Conservation (phyloP, 2,329 filamentous ascomycete genomes). For the Sporothrix inflata region DNA sequence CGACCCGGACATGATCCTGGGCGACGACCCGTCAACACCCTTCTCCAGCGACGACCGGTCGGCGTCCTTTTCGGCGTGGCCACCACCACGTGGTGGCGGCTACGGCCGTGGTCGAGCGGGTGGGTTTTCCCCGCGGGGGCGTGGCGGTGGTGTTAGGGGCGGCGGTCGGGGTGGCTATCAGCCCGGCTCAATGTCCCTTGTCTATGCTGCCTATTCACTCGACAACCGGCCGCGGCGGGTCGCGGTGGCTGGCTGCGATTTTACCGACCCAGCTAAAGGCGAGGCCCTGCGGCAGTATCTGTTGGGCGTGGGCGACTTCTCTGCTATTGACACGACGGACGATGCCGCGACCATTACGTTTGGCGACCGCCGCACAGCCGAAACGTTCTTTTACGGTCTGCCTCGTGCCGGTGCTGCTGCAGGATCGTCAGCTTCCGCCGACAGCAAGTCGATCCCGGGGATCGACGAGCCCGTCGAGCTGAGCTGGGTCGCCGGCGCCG, state of each 20-base stretch:
- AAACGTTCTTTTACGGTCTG: slow-evolving; percentile 67
- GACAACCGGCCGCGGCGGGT: slow-evolving; percentile 76
- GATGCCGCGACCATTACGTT: slow-evolving; percentile 61
- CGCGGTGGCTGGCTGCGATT: slow-evolving; percentile 65
- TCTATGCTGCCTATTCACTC: slow-evolving; percentile 67
- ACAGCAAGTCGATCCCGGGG: slow-evolving; percentile 62
- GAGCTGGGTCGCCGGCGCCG: slow-evolving; percentile 56
- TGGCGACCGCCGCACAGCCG: slow-evolving; percentile 70
- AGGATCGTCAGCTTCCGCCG: not conserved
- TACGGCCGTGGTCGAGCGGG: slow-evolving; percentile 39
- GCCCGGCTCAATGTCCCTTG: slow-evolving; percentile 52
- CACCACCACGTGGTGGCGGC: slow-evolving; percentile 39
- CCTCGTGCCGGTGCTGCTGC: not conserved
- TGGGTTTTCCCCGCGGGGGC: slow-evolving; percentile 33
- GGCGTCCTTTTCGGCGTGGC: slow-evolving; percentile 41
- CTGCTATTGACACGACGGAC: slow-evolving; percentile 56
- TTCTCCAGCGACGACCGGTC: slow-evolving; percentile 39
- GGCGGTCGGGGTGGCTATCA: slow-evolving; percentile 47
- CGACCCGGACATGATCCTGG: slow-evolving; percentile 54
- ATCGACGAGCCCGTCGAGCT: slow-evolving; percentile 66
- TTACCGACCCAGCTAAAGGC: slow-evolving; percentile 64
- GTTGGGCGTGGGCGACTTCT: slow-evolving; percentile 66
- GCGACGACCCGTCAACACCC: slow-evolving; percentile 33
- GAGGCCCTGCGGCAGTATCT: slow-evolving; percentile 73
- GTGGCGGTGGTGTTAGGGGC: slow-evolving; percentile 40